Conservation (phyloP, 1,284 basidiomycete species). For the Phellopilus nigrolimitatus region DNA sequence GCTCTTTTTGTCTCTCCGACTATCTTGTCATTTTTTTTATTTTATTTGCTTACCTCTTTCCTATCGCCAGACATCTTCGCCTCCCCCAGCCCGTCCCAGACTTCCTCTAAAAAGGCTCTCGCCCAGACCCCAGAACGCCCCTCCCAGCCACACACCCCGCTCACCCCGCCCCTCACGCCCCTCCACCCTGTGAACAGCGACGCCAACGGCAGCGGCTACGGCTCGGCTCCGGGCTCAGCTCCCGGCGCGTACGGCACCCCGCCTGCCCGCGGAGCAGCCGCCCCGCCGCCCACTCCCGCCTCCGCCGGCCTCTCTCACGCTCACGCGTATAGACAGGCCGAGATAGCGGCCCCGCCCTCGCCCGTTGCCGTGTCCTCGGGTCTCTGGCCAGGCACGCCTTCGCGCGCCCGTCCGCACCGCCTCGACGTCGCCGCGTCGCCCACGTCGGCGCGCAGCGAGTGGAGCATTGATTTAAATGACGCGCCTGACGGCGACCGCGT, state of each 20-base stretch:
- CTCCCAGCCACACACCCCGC: constrained; percentile 17
- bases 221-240: not conserved
- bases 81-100: constrained; percentile 12
- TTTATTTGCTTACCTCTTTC: too few species aligned
- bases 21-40: not conserved
- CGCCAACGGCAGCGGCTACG: not conserved
- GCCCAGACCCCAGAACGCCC: constrained; percentile 2
- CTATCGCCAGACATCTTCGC: constrained; percentile 6
- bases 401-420: constrained; percentile 2
- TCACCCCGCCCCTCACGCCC: constrained; percentile 18
- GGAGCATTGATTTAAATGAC: constrained; percentile 1
- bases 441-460: not conserved
- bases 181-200: not conserved
- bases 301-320: not conserved
- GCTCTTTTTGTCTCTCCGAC: not conserved
- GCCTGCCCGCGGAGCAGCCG: constrained; percentile 13
- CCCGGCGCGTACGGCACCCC: constrained; percentile 4
- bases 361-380: constrained; percentile 1
- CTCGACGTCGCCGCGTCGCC: not conserved
- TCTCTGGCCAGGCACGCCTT: not conserved
- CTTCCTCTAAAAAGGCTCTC: constrained; percentile 2
- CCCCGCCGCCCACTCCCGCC: constrained; percentile 15
- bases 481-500: constrained; percentile 1
- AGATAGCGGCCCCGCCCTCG: not conserved
- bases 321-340: not conserved